These are phyloP conservation scores for Berberis vulgaris DNA, from an alignment of 164 flowering plant genomes.

Conservation along the genomic window DNA sequence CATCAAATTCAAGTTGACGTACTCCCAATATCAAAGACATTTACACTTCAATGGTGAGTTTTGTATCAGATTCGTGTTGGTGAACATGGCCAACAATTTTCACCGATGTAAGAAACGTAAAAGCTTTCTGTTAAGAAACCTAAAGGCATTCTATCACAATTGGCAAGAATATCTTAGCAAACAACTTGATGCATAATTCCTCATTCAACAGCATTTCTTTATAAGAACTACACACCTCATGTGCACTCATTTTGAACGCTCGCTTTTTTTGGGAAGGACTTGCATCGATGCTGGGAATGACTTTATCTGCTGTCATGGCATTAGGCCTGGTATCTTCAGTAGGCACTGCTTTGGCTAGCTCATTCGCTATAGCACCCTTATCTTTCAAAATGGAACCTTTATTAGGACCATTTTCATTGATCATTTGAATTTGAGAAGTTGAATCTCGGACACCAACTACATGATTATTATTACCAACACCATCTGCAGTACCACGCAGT, in stretches of 20 bases:
- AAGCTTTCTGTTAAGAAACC: too few relatives aligned
- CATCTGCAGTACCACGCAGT: slow-evolving; percentile 22
- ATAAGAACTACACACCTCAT: slow-evolving; percentile 50
- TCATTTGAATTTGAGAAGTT: slow-evolving; percentile 16
- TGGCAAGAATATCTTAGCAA: too few relatives aligned
- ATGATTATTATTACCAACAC: slow-evolving; percentile 8
- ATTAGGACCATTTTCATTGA: slow-evolving; percentile 33
- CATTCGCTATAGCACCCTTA: slow-evolving; percentile 15
- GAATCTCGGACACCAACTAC: slow-evolving; percentile 14
- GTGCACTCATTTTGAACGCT: slow-evolving; percentile 83
- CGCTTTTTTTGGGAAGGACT: slow-evolving; percentile 31
- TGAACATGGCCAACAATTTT: too few relatives aligned
- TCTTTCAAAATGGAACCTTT: slow-evolving; percentile 7
- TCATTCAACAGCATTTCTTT: not conserved
- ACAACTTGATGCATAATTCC: not conserved
- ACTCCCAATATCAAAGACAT: too few relatives aligned
- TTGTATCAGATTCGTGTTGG: too few relatives aligned
- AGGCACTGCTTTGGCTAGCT: slow-evolving; percentile 8
- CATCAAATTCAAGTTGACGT: too few relatives aligned
- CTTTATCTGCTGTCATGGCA: slow-evolving; percentile 16
- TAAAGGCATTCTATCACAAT: too few relatives aligned
- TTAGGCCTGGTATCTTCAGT: slow-evolving; percentile 14
- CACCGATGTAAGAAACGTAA: too few relatives aligned
- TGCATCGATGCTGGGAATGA: slow-evolving; percentile 7
- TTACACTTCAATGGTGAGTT: too few relatives aligned